phyloP scores from a whole-genome alignment of 2,329 filamentous ascomycete species.

The Rhynchosporium secalis region DNA sequence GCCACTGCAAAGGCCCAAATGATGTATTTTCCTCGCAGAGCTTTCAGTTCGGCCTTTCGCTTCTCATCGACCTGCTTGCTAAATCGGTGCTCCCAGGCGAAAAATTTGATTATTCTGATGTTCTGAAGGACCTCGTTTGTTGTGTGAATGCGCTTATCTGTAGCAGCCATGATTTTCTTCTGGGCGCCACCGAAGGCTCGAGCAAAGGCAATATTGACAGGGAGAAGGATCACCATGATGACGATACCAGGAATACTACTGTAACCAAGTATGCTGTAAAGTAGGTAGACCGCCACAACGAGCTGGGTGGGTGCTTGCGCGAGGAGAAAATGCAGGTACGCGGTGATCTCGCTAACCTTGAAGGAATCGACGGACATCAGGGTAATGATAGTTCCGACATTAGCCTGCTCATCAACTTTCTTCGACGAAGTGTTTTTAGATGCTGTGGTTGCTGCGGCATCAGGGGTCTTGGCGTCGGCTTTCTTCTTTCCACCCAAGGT shows the following conservation, averaged over 20 bases:
- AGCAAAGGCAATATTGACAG: conserved; percentile 86
- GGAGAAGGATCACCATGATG: conserved; percentile 85
- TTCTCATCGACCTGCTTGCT: conserved; percentile 86
- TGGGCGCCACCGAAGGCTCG: conserved; percentile 83
- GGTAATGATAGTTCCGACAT: conserved; percentile 97
- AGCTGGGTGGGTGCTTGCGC: conserved; percentile 89
- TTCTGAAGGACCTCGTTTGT: conserved; percentile 98
- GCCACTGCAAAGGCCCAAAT: conserved; percentile 91
- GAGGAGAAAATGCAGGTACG: conserved; percentile 95
- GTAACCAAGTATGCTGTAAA: conserved; percentile 87
- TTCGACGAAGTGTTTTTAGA: conserved; percentile 30
- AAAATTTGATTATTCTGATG: conserved; percentile 98
- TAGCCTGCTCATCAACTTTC: conserved; percentile 71
- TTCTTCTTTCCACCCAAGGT: conserved; percentile 50
- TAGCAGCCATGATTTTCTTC: conserved; percentile 87
- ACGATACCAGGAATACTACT: conserved; percentile 92
- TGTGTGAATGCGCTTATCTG: conserved; percentile 91
- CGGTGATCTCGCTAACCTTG: conserved; percentile 93
- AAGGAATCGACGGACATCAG: conserved; percentile 99
- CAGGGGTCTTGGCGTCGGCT: conserved; percentile 46
- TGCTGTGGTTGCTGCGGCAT: conserved; percentile 23
- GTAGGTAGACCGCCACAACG: conserved; percentile 72
- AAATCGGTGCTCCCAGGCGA: conserved; percentile 96
- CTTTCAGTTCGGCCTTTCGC: conserved; percentile 72
- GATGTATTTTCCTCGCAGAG: conserved; percentile 79